Percentiles rank a stretch among this genome's conserved stretches.
These are phyloP conservation scores for Neoboletus brunneissimus DNA, from an alignment of 768 basidiomycete genomes.

Conservation along the genomic window DNA sequence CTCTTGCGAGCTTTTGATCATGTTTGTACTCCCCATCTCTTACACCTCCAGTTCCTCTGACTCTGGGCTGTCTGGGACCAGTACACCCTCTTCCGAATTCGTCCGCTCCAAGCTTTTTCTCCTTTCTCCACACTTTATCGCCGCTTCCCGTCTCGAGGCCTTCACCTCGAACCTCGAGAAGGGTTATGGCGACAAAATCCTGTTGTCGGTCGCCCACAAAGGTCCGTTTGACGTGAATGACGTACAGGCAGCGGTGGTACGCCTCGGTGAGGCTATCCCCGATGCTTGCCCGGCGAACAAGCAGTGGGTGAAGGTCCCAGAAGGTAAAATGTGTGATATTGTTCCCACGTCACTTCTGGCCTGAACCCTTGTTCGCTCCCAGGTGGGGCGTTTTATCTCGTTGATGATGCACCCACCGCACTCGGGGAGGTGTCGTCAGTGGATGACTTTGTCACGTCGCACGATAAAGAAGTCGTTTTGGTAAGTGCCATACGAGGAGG, in stretches of 20 bases:
- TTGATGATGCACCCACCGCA: constrained; percentile 7
- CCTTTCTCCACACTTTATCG: constrained; percentile 20
- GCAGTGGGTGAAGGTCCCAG: constrained; percentile 20
- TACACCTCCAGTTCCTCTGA: constrained; percentile 15
- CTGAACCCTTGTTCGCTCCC: neutral
- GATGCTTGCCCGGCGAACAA: constrained; percentile 4
- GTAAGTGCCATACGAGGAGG: constrained; percentile 6
- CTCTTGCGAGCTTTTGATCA: constrained; percentile 9
- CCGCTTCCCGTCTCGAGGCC: constrained; percentile 5
- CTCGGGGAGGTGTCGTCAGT: constrained; percentile 11
- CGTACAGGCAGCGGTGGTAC: constrained; percentile 5
- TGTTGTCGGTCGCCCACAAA: constrained; percentile 22
- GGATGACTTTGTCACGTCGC: constrained; percentile 16
- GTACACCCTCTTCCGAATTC: constrained; percentile 28
- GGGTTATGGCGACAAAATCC: constrained; percentile 28
- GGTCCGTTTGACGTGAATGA: constrained; percentile 5
- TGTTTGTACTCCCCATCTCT: constrained; percentile 18
- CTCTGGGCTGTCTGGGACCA: constrained; percentile 16
- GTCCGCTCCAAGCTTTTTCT: constrained; percentile 20
- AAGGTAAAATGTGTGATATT: constrained; percentile 10
- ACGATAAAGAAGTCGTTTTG: neutral
- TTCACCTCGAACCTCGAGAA: constrained; percentile 25
- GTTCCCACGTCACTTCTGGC: neutral
- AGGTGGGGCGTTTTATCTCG: constrained; percentile 21
- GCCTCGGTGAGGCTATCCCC: constrained; percentile 13